Evolutionary conservation across 73 alveolate genomes (phyloP).

Genomic region (Paramecium octaurelia): DNA sequence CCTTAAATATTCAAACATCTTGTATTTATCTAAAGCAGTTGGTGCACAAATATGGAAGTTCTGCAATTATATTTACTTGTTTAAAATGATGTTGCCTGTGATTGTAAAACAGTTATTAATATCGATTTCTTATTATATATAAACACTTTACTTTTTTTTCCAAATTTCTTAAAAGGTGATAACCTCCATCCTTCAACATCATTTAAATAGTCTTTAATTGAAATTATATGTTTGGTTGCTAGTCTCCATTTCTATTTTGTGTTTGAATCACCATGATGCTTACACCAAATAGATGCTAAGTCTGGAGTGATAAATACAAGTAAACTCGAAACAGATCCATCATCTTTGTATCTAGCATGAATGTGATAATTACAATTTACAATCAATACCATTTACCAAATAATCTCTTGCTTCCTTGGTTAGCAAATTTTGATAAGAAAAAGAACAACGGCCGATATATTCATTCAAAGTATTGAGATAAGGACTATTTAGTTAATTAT

Average conservation of each 20-base stretch:
- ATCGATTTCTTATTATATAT: not conserved
- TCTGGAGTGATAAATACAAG: not conserved
- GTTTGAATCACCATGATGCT: not conserved
- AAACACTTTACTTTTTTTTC: not conserved
- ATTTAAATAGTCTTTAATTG: not conserved
- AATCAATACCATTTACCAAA: not conserved
- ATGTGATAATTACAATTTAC: not conserved
- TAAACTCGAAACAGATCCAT: not conserved
- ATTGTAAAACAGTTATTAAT: not conserved
- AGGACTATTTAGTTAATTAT: not conserved
- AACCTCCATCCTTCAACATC: constrained; percentile 1
- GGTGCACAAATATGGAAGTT: not conserved
- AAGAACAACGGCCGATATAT: not conserved
- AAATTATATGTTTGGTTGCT: not conserved
- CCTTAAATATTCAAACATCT: constrained; percentile 7
- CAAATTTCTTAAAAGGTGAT: not conserved
- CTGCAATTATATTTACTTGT: not conserved
- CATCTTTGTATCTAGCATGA: not conserved
- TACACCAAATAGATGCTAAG: not conserved
- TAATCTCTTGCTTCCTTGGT: constrained; percentile 7
- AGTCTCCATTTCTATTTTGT: constrained; percentile 6
- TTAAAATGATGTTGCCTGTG: not conserved
- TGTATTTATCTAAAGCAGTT: not conserved
- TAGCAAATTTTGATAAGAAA: not conserved
- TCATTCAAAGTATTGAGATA: not conserved